Percentiles rank a stretch among this genome's conserved stretches.
Evolutionary conservation across 2,329 filamentous ascomycete species (phyloP).

Genomic region (Colletotrichum ledebouriae): DNA sequence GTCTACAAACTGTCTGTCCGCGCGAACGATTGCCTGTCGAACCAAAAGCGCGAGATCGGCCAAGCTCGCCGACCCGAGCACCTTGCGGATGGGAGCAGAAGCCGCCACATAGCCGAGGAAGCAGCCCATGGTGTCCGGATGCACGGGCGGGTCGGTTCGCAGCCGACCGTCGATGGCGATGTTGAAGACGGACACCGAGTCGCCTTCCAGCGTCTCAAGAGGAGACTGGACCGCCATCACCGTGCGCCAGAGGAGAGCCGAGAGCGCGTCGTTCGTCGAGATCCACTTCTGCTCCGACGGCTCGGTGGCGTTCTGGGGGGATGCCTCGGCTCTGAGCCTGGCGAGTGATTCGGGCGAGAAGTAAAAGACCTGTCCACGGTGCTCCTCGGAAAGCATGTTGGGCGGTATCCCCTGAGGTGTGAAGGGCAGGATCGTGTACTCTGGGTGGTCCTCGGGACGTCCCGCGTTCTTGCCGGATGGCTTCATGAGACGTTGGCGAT

Average conservation of each 20-base stretch:
- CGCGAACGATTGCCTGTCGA: background rate
- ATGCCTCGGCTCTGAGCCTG: slow-evolving; percentile 27
- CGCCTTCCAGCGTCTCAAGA: slow-evolving; percentile 26
- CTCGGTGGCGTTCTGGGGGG: slow-evolving; percentile 18
- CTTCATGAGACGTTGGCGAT: slow-evolving; percentile 23
- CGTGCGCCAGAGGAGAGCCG: slow-evolving; percentile 32
- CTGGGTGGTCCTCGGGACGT: slow-evolving; percentile 20
- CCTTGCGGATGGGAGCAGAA: slow-evolving; percentile 17
- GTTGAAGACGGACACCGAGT: slow-evolving; percentile 18
- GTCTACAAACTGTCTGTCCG: slow-evolving; percentile 12
- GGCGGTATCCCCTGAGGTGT: slow-evolving; percentile 21
- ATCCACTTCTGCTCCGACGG: slow-evolving; percentile 24
- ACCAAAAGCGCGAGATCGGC: slow-evolving; percentile 27
- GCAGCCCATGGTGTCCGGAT: slow-evolving; percentile 25
- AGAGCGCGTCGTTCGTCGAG: slow-evolving; percentile 32
- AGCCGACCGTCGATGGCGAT: slow-evolving; percentile 24
- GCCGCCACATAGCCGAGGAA: slow-evolving; percentile 29
- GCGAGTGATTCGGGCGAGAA: slow-evolving; percentile 28
- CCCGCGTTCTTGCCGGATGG: slow-evolving; percentile 13
- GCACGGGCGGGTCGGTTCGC: slow-evolving; percentile 26
- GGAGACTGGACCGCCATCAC: slow-evolving; percentile 29
- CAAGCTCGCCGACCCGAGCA: slow-evolving; percentile 22
- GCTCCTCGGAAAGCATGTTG: slow-evolving; percentile 9
- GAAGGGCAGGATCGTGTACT: slow-evolving; percentile 32
- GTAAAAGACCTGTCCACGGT: slow-evolving; percentile 27